Conservation (phyloP, 306 rosid genomes). For the Carpinus fangiana region DNA sequence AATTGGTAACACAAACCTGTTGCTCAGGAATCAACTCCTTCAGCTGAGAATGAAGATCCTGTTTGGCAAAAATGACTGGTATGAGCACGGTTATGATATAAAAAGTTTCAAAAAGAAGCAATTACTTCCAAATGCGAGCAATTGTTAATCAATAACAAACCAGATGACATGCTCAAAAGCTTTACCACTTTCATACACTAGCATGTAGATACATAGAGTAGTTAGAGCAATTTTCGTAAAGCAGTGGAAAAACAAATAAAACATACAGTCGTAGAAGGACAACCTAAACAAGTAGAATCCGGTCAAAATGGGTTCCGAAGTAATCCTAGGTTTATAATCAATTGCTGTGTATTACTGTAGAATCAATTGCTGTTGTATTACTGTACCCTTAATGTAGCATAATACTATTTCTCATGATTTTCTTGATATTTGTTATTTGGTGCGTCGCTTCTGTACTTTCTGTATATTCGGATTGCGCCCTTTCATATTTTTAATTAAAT, state of each 20-base stretch:
- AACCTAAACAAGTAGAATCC: not conserved
- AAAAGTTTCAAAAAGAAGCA: not conserved
- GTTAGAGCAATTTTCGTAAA: not conserved
- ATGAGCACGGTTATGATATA: slow-evolving; percentile 14
- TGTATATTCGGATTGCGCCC: too few relatives aligned
- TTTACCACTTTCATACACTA: not conserved
- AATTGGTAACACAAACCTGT: slow-evolving; percentile 59
- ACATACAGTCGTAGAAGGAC: not conserved
- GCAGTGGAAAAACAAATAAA: not conserved
- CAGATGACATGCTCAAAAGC: not conserved
- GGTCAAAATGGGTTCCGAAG: not conserved
- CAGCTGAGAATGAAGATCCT: slow-evolving; percentile 87
- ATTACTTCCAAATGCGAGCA: not conserved
- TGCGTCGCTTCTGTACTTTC: too few relatives aligned
- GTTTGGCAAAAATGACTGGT: slow-evolving; percentile 25
- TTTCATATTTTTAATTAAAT: too few relatives aligned
- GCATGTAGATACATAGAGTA: not conserved
- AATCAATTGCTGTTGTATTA: not conserved
- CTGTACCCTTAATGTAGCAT: not conserved
- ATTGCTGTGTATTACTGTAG: not conserved
- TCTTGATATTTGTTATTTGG: too few relatives aligned
- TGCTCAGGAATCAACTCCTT: slow-evolving; percentile 87
- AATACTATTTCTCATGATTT: too few relatives aligned
- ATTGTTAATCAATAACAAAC: not conserved
- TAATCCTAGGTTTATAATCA: not conserved